Evolutionary conservation across 2,329 filamentous ascomycete species (phyloP).

Genomic region (Hypomyces rosellus): DNA sequence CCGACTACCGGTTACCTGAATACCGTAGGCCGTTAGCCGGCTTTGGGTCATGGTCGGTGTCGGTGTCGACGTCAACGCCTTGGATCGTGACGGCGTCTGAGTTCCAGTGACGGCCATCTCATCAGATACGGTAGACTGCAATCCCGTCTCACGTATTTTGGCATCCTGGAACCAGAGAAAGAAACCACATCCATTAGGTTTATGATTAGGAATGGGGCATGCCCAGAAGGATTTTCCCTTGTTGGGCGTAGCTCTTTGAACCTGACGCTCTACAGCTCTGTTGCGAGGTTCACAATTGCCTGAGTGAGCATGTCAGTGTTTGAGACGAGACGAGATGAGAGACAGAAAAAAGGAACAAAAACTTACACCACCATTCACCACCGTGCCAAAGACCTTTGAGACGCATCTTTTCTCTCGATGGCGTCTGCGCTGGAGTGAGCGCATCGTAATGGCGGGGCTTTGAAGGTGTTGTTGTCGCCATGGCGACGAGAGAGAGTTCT

Average conservation of each 20-base stretch:
- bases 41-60: constrained; percentile 25
- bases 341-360: background rate
- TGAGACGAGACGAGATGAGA: background rate
- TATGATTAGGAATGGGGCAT: constrained; percentile 26
- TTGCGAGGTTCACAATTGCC: constrained; percentile 39
- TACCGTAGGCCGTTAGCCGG: constrained; percentile 23
- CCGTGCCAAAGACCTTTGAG: constrained; percentile 28
- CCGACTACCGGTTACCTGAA: constrained; percentile 19
- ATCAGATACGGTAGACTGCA: constrained; percentile 7
- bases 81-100: constrained; percentile 14
- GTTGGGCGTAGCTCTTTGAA: constrained; percentile 33
- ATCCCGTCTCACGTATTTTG: constrained; percentile 22
- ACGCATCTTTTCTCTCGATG: constrained; percentile 24
- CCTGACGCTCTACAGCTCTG: constrained; percentile 28
- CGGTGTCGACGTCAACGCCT: background rate
- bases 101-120: constrained; percentile 1
- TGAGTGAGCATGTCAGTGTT: constrained; percentile 15
- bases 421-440: constrained; percentile 13
- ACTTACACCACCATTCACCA: constrained; percentile 33
- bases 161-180: constrained; percentile 41
- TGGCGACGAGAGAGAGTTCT: background rate
- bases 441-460: background rate
- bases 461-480: constrained; percentile 5
- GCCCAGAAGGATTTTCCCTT: constrained; percentile 37
- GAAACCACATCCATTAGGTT: constrained; percentile 31